These are phyloP conservation scores for Boletus rufocinnamomeus DNA, from an alignment of 768 basidiomycete genomes.

Conservation along the genomic window DNA sequence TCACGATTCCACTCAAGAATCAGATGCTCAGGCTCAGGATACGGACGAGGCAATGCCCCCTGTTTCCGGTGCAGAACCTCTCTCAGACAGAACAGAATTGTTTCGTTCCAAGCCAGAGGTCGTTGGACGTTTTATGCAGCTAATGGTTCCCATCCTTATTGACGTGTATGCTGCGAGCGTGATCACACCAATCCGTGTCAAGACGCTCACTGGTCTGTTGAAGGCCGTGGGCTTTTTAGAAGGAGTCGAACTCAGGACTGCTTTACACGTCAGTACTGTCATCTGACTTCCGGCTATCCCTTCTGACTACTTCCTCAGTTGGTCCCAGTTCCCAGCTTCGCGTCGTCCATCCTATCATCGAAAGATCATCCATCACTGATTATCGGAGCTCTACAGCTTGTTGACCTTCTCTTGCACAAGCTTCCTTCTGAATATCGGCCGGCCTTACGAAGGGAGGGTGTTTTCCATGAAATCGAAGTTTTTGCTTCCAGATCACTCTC, in stretches of 20 bases:
- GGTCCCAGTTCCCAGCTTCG: conserved; percentile 94
- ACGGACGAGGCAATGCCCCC: conserved; percentile 39
- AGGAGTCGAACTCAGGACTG: conserved; percentile 67
- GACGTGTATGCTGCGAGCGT: conserved; percentile 99
- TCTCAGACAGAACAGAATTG: conserved; percentile 67
- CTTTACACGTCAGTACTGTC: conserved; percentile 66
- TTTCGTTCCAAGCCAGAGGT: conserved; percentile 73
- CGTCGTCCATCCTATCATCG: conserved; percentile 90
- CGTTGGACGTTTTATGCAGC: conserved; percentile 81
- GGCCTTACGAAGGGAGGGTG: conserved; percentile 91
- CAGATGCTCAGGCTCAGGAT: conserved; percentile 45
- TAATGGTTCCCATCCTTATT: conserved; percentile 91
- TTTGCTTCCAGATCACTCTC: conserved; percentile 67
- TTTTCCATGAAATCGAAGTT: conserved; percentile 89
- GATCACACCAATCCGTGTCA: conserved; percentile 79
- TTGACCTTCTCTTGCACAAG: conserved; percentile 87
- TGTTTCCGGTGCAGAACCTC: conserved; percentile 36
- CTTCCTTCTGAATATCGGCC: conserved; percentile 83
- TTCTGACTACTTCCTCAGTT: conserved; percentile 48
- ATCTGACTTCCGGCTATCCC: background rate
- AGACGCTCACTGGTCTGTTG: conserved; percentile 83
- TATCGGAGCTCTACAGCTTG: conserved; percentile 87
- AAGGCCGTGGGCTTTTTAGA: conserved; percentile 92
- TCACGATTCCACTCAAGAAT: conserved; percentile 32
- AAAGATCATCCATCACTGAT: conserved; percentile 88